These are phyloP conservation scores for Neonectria magnoliae DNA, from an alignment of 2,329 filamentous ascomycete species.

Conservation along the genomic window DNA sequence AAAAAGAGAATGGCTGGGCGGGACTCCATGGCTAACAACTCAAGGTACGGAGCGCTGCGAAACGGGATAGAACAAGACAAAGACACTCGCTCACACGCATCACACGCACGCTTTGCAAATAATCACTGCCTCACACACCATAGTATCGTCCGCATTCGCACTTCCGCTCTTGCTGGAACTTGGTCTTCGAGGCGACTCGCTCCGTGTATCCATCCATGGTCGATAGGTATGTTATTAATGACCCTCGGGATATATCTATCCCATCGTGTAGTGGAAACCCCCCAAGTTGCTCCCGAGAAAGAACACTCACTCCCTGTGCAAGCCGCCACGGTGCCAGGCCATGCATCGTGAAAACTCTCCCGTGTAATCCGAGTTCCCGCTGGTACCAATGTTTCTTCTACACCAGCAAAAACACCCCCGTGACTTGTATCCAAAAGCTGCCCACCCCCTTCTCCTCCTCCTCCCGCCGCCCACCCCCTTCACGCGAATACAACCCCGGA, in stretches of 20 bases:
- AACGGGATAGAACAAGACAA: slow-evolving; percentile 5
- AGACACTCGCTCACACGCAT: neutral
- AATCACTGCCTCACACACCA: neutral
- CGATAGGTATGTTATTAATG: neutral
- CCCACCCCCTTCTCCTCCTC: neutral
- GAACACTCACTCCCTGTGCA: neutral
- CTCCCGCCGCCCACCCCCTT: neutral
- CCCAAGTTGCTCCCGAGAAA: neutral
- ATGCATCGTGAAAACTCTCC: neutral
- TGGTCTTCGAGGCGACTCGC: neutral
- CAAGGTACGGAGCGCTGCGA: slow-evolving; percentile 13
- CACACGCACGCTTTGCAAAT: neutral
- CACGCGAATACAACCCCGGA: neutral
- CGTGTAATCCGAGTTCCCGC: neutral
- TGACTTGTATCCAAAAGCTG: neutral
- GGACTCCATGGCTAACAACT: slow-evolving; percentile 4
- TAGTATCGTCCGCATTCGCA: neutral
- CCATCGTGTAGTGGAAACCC: neutral
- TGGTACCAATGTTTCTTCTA: neutral
- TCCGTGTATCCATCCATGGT: neutral
- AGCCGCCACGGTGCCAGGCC: neutral
- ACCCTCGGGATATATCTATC: neutral
- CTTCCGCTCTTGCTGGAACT: neutral
- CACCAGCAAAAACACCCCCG: neutral
- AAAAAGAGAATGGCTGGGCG: slow-evolving; percentile 24